These are phyloP conservation scores for Fusarium verrucosum DNA, from an alignment of 2,329 filamentous ascomycete species.

Conservation along the genomic window DNA sequence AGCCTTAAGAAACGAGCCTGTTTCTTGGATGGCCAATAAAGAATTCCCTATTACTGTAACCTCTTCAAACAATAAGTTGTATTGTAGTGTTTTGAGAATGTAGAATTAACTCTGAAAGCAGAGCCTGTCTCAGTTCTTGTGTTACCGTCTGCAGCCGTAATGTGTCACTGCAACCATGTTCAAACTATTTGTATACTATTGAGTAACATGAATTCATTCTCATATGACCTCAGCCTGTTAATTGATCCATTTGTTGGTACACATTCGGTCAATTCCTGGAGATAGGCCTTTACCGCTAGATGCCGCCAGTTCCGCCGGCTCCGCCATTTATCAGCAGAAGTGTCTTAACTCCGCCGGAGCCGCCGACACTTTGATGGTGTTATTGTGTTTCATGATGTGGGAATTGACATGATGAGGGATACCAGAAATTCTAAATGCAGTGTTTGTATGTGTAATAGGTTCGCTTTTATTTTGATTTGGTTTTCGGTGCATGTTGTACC, in stretches of 20 bases:
- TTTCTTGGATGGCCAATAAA: conserved; percentile 29
- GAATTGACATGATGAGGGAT: neutral
- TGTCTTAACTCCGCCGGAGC: conserved; percentile 13
- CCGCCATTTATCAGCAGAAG: conserved; percentile 14
- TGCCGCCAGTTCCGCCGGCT: conserved; percentile 24
- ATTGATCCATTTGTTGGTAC: neutral
- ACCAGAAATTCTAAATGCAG: neutral
- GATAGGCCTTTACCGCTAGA: conserved; percentile 6
- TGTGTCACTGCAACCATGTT: neutral
- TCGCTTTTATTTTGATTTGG: neutral
- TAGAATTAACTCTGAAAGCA: neutral
- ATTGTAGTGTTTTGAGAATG: too few relatives aligned
- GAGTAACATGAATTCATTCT: conserved; percentile 5
- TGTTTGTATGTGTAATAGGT: neutral
- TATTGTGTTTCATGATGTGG: neutral
- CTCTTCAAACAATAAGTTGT: neutral
- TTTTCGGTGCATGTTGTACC: neutral
- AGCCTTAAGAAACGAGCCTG: conserved; percentile 4
- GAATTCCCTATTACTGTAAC: conserved; percentile 27
- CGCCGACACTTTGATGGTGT: neutral
- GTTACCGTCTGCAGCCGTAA: neutral
- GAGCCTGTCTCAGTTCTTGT: neutral
- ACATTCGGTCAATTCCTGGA: neutral
- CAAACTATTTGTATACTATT: conserved; percentile 7
- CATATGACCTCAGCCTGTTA: conserved; percentile 12